phyloP scores from a whole-genome alignment of 2,329 filamentous ascomycete species.

The Cytospora mali region DNA sequence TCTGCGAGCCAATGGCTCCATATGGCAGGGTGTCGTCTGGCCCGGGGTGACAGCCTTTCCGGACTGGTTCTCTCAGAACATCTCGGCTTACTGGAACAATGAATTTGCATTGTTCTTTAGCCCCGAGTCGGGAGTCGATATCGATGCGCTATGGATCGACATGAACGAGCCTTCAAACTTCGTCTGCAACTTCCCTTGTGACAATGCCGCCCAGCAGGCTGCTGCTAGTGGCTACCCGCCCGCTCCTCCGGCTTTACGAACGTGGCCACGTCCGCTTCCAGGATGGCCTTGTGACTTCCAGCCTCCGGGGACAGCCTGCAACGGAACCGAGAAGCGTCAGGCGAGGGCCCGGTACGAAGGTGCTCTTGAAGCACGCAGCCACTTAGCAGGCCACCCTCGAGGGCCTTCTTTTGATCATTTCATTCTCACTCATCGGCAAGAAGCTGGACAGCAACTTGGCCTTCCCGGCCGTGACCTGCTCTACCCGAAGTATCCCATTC shows the following conservation, averaged over 20 bases:
- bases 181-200: slow-evolving; percentile 58
- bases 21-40: slow-evolving; percentile 71
- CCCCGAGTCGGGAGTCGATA: slow-evolving; percentile 65
- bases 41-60: slow-evolving; percentile 72
- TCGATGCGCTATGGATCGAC: slow-evolving; percentile 80
- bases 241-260: slow-evolving; percentile 61
- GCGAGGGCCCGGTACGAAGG: background rate
- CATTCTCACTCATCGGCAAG: slow-evolving; percentile 30
- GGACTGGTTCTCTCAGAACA: slow-evolving; percentile 73
- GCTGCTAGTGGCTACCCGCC: slow-evolving; percentile 56
- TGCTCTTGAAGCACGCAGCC: background rate
- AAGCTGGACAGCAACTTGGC: slow-evolving; percentile 51
- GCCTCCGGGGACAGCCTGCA: slow-evolving; percentile 49
- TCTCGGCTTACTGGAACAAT: slow-evolving; percentile 68
- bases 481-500: slow-evolving; percentile 65
- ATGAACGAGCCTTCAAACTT: slow-evolving; percentile 60
- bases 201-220: slow-evolving; percentile 43
- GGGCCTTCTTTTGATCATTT: slow-evolving; percentile 22
- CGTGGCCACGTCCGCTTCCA: slow-evolving; percentile 65
- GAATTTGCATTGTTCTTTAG: slow-evolving; percentile 70
- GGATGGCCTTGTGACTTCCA: slow-evolving; percentile 72
- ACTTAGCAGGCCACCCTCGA: background rate
- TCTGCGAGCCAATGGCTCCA: slow-evolving; percentile 56
- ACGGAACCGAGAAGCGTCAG: slow-evolving; percentile 32
- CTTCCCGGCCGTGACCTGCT: slow-evolving; percentile 66